Evolutionary conservation across 1,139 yeast genomes (phyloP).

Genomic region (Yamadazyma kanchanaburiensis): DNA sequence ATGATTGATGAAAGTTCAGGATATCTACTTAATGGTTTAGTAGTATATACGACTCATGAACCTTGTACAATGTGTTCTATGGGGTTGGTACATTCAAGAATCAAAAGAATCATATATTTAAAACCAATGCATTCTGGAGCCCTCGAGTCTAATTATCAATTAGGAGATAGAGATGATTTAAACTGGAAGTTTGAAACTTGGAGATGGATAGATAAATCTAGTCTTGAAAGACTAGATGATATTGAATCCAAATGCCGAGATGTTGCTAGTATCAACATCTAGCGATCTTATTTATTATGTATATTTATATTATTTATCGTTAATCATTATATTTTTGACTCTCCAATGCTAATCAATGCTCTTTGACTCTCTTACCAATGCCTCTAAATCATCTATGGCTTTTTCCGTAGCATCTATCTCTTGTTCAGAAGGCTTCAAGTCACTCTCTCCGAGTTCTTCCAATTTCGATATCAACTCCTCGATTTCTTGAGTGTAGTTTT

Average conservation of each 20-base stretch:
- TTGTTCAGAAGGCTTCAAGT: constrained; percentile 1
- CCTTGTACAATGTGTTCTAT: constrained; percentile 97
- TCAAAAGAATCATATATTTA: constrained; percentile 65
- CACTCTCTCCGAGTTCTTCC: constrained; percentile 5
- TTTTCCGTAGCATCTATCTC: background rate
- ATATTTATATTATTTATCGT: too few relatives aligned
- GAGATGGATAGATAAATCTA: constrained; percentile 50
- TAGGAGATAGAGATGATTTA: constrained; percentile 68
- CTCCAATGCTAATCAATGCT: too few relatives aligned
- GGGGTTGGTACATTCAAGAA: constrained; percentile 92
- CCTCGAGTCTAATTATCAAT: constrained; percentile 65
- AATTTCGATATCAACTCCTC: constrained; percentile 7
- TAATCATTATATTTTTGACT: too few relatives aligned
- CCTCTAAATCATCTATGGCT: background rate
- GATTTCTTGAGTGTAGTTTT: constrained; percentile 15
- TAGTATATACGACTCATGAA: constrained; percentile 88
- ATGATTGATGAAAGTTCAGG: constrained; percentile 15
- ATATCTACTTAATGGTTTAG: constrained; percentile 73
- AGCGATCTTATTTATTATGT: too few relatives aligned
- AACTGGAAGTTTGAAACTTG: constrained; percentile 83
- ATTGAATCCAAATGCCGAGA: background rate
- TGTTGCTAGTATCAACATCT: too few relatives aligned
- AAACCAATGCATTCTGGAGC: constrained; percentile 37
- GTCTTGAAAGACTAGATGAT: constrained; percentile 12
- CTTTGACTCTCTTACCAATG: constrained; percentile 1